Evolutionary conservation across 768 basidiomycete species (phyloP), one percentile per base, ranked within the genome.

Genomic region (Udeniomyces megalosporus): DNA sequence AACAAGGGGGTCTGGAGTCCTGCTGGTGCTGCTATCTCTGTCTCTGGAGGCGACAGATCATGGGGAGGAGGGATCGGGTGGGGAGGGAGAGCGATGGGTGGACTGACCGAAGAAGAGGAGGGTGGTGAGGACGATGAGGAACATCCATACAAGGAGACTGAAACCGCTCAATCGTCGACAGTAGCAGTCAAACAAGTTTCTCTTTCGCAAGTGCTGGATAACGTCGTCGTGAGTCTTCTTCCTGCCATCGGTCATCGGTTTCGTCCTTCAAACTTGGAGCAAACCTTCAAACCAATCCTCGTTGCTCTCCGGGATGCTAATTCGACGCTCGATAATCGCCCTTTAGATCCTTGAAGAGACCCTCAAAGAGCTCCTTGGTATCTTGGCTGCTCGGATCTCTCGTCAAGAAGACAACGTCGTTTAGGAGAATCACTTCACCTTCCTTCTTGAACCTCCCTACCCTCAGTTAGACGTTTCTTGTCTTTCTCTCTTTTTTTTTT

Each of bases 171-270:
- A 26, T 4, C 31, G 53, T 8, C 14, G 22, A 28, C 45, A 22
- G 29, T 31, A 3, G 57, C 22, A 28, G 57, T 31, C 20, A 59
- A 48, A 44, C 77, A 72, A 22, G 79, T 92, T 29, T 88, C 86
- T 8, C 76, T 97, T 57, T 90, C 88, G 49, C 83, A 80, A 66
- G 72, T 96, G 60, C 75, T 96, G 71, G 93, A 96, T 71, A 96
- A 96, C 70, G 85, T 92, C 32, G 90, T 97, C 32, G 83, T 59
- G n/a, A 59, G 58, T 59, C 2, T 3, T 10, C 3, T 48, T 24
- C 10, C 17, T 20, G 3, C 17, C 26, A 11, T 44, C 24, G 8
- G 4, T 22, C 1, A 15, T 5, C 42, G 32, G 34, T 35, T 6
- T 35, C 3, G 8, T 17, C 38, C 17, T 42, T 8, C 8, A 8